Conservation (phyloP, 176 grass and related monocot species). For the Alloteropsis semialata region DNA sequence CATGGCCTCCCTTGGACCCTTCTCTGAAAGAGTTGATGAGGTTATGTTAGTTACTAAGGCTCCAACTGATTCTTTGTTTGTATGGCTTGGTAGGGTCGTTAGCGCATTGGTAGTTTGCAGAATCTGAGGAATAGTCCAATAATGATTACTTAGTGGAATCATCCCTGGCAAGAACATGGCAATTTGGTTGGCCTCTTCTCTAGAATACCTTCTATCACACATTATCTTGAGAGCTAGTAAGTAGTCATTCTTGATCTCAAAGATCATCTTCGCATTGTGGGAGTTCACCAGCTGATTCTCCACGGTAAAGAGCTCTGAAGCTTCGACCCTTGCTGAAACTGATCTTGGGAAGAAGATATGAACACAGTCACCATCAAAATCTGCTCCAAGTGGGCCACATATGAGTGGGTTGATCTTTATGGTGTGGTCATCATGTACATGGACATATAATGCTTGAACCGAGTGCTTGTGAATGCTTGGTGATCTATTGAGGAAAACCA, state of each 20-base stretch:
- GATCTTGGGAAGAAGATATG: slow-evolving; percentile 79
- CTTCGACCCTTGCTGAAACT: slow-evolving; percentile 60
- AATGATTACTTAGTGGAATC: slow-evolving; percentile 12
- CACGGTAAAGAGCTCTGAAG: slow-evolving; percentile 50
- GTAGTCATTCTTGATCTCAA: slow-evolving; percentile 59
- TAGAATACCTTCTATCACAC: slow-evolving; percentile 27
- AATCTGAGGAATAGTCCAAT: slow-evolving; percentile 57
- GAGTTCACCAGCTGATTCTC: slow-evolving; percentile 65
- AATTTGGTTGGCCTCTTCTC: slow-evolving; percentile 45
- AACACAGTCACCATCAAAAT: slow-evolving; percentile 73
- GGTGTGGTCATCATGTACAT: slow-evolving; percentile 47
- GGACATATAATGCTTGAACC: slow-evolving; percentile 53
- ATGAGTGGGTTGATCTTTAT: slow-evolving; percentile 75
- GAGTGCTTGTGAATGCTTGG: slow-evolving; percentile 66
- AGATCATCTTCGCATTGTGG: slow-evolving; percentile 56
- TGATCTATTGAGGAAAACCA: slow-evolving; percentile 64
- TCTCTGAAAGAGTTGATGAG: slow-evolving; percentile 27
- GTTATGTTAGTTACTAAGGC: slow-evolving; percentile 29
- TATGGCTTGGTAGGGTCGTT: slow-evolving; percentile 14
- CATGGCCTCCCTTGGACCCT: slow-evolving; percentile 39
- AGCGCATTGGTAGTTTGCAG: slow-evolving; percentile 25
- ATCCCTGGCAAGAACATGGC: slow-evolving; percentile 46
- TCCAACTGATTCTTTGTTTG: slow-evolving; percentile 27
- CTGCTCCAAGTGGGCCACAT: slow-evolving; percentile 65
- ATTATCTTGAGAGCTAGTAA: slow-evolving; percentile 57